phyloP scores from a whole-genome alignment of 495 filamentous ascomycete species.

The Jackrogersella minutella region DNA sequence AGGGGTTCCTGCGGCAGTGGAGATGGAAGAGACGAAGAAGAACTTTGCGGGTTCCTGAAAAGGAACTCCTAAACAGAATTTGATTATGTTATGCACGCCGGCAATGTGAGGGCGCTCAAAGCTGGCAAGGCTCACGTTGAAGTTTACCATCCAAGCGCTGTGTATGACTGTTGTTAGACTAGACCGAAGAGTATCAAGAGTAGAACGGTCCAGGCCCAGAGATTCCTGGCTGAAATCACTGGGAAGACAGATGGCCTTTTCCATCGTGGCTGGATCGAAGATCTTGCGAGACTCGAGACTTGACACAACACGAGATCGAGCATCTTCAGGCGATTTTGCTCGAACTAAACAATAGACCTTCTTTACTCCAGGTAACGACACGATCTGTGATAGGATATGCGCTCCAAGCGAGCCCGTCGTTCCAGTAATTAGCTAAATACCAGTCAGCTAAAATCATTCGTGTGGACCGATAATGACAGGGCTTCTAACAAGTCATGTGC shows the following conservation, averaged over 20 bases:
- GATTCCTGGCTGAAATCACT: slow-evolving; percentile 48
- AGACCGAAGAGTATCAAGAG: slow-evolving; percentile 50
- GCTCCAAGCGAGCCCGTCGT: slow-evolving; percentile 67
- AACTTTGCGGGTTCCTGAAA: slow-evolving; percentile 55
- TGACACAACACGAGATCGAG: slow-evolving; percentile 38
- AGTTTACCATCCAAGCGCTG: slow-evolving; percentile 67
- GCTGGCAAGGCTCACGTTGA: slow-evolving; percentile 55
- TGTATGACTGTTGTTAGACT: slow-evolving; percentile 62
- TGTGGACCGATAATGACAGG: no score
- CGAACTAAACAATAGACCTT: slow-evolving; percentile 65
- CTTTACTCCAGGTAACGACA: slow-evolving; percentile 45
- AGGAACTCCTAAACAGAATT: slow-evolving; percentile 58
- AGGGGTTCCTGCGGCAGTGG: slow-evolving; percentile 53
- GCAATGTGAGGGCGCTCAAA: slow-evolving; percentile 58
- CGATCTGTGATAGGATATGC: slow-evolving; percentile 60
- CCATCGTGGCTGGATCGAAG: slow-evolving; percentile 29
- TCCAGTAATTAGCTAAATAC: slow-evolving; percentile 59
- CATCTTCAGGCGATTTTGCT: slow-evolving; percentile 5
- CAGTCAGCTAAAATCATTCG: slow-evolving; percentile 42
- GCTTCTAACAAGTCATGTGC: no score
- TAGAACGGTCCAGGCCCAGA: slow-evolving; percentile 54
- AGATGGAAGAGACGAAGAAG: slow-evolving; percentile 62
- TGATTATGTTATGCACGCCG: slow-evolving; percentile 61
- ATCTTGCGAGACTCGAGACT: slow-evolving; percentile 27
- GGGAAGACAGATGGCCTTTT: slow-evolving; percentile 56